Base-by-base conservation (phyloP, 2,329 filamentous ascomycete species). In the Xylaria arbuscula region DNA sequence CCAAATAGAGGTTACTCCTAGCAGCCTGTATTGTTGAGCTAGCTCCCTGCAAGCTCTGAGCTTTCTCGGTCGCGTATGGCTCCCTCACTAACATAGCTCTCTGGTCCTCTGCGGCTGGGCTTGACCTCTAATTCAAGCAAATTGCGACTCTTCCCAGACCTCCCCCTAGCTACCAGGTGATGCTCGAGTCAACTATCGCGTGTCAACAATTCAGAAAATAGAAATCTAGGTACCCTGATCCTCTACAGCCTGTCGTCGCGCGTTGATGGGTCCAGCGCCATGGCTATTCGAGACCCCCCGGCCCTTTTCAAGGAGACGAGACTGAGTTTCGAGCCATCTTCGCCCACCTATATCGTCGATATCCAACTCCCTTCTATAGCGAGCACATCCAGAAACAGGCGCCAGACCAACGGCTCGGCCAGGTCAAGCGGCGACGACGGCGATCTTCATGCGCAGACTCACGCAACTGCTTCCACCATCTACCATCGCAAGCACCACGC, bases 241-340 rank as follows among this genome's bases (percentile, higher is more conserved):
- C 62, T 64, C 70, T 68, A 47, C 67, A 71, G 56, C 67, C 70
- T 66, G 50, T 62, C 10, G 45, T 34, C 45, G 66, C 68, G 72
- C 65, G 75, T 82, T 77, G 78, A 92, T 91, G 91, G 89, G 86
- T 83, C 85, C 84, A 88, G 85, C 78, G 40, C 40, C 40, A 93
- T 93, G 91, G 88, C 87, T 76, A 84, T 85, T 75, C 80, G 84
- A 77, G 86, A 87, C 77, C 85, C 87, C 73, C 86, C 87, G 72
- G 90, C 88, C 81, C 85, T 93, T 81, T 96, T 92, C 85, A 94
- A 94, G 84, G 93, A 97, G 86, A 93, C 92, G 80, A 90, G 92
- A 79, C 84, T 97, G 81, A 93, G 93, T 80, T 87, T 96, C 75
- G 92, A 96, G 81, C 89, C 90, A 72, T 86, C 89, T 69, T 91